Percentiles rank a stretch among this genome's conserved stretches.
Conservation (phyloP, 371 early-diverging fungal species). For the Parasitella parasitica region DNA sequence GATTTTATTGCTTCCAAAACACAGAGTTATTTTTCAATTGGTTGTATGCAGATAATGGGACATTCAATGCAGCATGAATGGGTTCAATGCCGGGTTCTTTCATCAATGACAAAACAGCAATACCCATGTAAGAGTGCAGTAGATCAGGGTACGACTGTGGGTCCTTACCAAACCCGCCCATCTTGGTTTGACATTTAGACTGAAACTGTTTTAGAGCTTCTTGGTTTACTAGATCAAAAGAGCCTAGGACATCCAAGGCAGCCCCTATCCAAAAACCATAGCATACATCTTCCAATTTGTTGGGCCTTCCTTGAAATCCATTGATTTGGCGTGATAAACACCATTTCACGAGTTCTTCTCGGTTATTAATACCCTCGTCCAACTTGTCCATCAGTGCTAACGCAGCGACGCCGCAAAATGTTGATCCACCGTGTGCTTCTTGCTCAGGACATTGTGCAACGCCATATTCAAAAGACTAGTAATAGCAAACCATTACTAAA, state of each 20-base stretch:
- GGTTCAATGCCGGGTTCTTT: constrained; percentile 54
- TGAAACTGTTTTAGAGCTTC: constrained; percentile 60
- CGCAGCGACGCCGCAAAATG: constrained; percentile 89
- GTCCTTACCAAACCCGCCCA: constrained; percentile 85
- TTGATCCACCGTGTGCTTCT: constrained; percentile 93
- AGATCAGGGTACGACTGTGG: constrained; percentile 70
- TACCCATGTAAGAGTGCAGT: constrained; percentile 87
- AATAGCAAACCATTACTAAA: too few species aligned
- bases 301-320: constrained; percentile 93
- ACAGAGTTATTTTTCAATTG: constrained; percentile 24
- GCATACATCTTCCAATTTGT: constrained; percentile 94
- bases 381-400: constrained; percentile 71
- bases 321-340: constrained; percentile 70
- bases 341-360: constrained; percentile 75
- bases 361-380: constrained; percentile 59
- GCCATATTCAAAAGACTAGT: constrained; percentile 76
- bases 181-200: constrained; percentile 54
- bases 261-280: constrained; percentile 99
- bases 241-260: constrained; percentile 66
- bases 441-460: constrained; percentile 76
- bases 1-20: constrained; percentile 23
- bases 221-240: constrained; percentile 63
- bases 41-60: constrained; percentile 41
- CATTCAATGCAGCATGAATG: constrained; percentile 57
- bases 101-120: constrained; percentile 73